Evolutionary conservation across 371 early-diverging fungal genomes (phyloP).

Genomic region (Mucor mucedo): DNA sequence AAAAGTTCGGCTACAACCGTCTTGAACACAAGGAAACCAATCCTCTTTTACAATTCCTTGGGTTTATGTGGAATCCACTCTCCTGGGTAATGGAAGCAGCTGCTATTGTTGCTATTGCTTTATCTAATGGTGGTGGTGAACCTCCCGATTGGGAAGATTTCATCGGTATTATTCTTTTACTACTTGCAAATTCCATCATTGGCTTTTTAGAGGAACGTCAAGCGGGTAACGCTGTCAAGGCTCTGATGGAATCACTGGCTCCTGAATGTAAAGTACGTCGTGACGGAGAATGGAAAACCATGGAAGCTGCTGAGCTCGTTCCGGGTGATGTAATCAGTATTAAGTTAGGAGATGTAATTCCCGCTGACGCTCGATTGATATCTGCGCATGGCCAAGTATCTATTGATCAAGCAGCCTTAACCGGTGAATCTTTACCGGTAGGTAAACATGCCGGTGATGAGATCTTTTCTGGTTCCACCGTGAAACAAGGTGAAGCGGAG

Average conservation of each 20-base stretch:
- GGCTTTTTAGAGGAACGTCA: conserved; percentile 81
- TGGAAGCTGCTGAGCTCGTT: conserved; percentile 58
- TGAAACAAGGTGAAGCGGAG: conserved; percentile 87
- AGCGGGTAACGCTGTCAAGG: conserved; percentile 72
- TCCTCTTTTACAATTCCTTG: conserved; percentile 78
- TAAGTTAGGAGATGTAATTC: conserved; percentile 74
- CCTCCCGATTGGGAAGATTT: conserved; percentile 80
- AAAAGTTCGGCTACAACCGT: conserved; percentile 68
- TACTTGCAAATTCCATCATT: conserved; percentile 78
- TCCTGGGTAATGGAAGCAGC: conserved; percentile 78
- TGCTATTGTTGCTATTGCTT: conserved; percentile 64
- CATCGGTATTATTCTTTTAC: conserved; percentile 72
- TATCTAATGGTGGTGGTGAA: conserved; percentile 63
- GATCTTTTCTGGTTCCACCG: conserved; percentile 74
- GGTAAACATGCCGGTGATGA: conserved; percentile 66
- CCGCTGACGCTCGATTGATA: conserved; percentile 66
- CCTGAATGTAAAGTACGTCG: conserved; percentile 68
- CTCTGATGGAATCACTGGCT: conserved; percentile 70
- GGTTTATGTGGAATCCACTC: conserved; percentile 78
- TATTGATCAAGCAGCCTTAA: conserved; percentile 78
- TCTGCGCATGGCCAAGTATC: conserved; percentile 51
- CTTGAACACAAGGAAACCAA: conserved; percentile 73
- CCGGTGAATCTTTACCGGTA: conserved; percentile 76
- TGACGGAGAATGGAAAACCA: conserved; percentile 47
- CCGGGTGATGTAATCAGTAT: conserved; percentile 73